Conservation (phyloP, 2,329 filamentous ascomycete genomes). For the Trichoderma guizhouense region DNA sequence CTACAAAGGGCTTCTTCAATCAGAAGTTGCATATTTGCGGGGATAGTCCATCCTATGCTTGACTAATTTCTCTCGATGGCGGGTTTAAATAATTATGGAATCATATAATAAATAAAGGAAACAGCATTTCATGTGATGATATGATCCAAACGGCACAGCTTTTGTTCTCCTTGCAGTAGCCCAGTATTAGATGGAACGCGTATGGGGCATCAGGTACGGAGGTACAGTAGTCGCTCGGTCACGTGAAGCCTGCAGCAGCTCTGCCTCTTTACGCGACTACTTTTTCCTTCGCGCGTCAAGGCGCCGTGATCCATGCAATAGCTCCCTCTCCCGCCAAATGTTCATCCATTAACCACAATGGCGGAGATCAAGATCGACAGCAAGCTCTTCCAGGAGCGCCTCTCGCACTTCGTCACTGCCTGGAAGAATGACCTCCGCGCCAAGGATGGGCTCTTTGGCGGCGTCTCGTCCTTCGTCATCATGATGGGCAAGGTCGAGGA, state of each 20-base stretch:
- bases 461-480: slow-evolving; percentile 80
- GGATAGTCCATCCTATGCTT: not conserved
- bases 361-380: slow-evolving; percentile 93
- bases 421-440: slow-evolving; percentile 97
- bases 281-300: slow-evolving; percentile 40
- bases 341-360: slow-evolving; percentile 47
- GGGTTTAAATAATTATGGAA: too few species aligned
- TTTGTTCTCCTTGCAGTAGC: not conserved
- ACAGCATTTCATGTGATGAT: not conserved
- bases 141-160: too few species aligned
- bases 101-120: not conserved
- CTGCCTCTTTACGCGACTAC: slow-evolving; percentile 40
- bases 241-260: slow-evolving; percentile 12
- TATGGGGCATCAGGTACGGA: not conserved
- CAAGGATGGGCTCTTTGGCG: slow-evolving; percentile 79
- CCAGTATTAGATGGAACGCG: not conserved
- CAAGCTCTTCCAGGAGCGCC: slow-evolving; percentile 87
- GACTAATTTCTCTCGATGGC: not conserved
- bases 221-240: not conserved
- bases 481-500: slow-evolving; percentile 96
- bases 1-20: not conserved
- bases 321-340: slow-evolving; percentile 24
- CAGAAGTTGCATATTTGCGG: not conserved
- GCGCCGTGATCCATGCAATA: slow-evolving; percentile 26
- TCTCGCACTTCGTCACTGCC: slow-evolving; percentile 79